Evolutionary conservation across 768 basidiomycete species (phyloP), one percentile per base, ranked within the genome.

Genomic region (Termitomyces sp.): DNA sequence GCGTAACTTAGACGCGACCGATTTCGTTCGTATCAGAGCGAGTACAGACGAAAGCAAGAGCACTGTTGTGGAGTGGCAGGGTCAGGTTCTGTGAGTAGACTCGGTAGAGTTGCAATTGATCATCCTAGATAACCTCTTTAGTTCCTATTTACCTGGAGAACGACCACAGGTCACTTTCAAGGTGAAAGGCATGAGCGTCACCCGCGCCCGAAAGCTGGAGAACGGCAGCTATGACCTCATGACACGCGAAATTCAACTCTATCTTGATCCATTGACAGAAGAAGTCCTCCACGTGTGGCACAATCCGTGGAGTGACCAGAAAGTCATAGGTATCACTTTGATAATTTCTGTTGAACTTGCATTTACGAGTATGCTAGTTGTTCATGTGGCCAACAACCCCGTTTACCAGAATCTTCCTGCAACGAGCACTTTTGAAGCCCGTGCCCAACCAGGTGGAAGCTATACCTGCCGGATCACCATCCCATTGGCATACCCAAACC

Each of bases 301-400:
- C 9, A 66, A 66, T 22, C 65, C 65, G 0, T 66, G 59, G 58
- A 66, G 58, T 20, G 55, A 52, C 42, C 34, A 64, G 29, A 51
- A 61, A 16, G 63, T 66, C 29, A 57, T 55, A 46, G 65, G 65
- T 62, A 29, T 13, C 48, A 47, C 18, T 18, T n/a, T 4, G 18
- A 39, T 39, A 5, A 2, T 39, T 3, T 7, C 2, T 8, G 6
- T 39, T 39, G 18, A 2, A 39, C 1, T 18, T 9, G 1, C 6
- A n/a, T 39, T 39, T 5, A 39, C 41, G 31, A 22, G 9, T 18
- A 15, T 7, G 1, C 31, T 60, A 51, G 65, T 66, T 10, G 61
- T 66, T 8, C 65, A 66, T 28, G 65, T 66, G 5, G 56, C 61
- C 18, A 66, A 66, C 52, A 66, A 64, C 41, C 65, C 65, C 1